phyloP scores from a whole-genome alignment of 176 grass and related monocot genomes.

The Oryza australiensis region DNA sequence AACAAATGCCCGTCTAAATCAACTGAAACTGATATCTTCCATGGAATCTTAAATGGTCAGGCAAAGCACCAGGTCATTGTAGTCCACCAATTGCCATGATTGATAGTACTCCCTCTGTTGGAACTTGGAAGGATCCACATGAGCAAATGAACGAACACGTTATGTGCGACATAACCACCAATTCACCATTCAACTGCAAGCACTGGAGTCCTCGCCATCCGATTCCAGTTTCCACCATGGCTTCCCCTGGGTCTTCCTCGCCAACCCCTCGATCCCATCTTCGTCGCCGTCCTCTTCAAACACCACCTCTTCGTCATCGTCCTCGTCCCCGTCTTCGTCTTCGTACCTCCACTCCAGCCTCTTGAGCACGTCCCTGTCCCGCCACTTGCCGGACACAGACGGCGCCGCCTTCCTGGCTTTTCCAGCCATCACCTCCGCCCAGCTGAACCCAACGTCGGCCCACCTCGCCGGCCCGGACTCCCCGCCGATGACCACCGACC shows the following conservation, averaged over 20 bases:
- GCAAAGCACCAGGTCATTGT: no score
- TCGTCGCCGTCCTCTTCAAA: slow-evolving; percentile 36
- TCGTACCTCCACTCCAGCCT: slow-evolving; percentile 61
- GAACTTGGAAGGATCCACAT: background rate
- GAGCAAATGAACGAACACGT: background rate
- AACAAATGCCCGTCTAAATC: background rate
- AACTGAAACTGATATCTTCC: background rate
- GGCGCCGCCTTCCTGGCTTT: slow-evolving; percentile 55
- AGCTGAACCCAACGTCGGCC: slow-evolving; percentile 52
- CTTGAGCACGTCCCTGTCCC: slow-evolving; percentile 49
- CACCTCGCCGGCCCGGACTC: slow-evolving; percentile 48
- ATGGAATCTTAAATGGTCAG: background rate
- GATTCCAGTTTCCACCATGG: slow-evolving; percentile 69
- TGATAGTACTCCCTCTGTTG: background rate
- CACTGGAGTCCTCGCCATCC: background rate
- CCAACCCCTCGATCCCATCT: background rate
- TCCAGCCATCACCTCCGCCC: slow-evolving; percentile 53
- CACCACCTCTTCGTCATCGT: slow-evolving; percentile 34
- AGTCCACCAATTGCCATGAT: background rate
- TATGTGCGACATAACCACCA: background rate
- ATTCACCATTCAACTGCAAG: background rate
- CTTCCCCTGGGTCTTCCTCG: background rate
- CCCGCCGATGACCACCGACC: slow-evolving; percentile 54
- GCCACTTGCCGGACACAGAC: slow-evolving; percentile 48
- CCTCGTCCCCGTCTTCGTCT: background rate